Evolutionary conservation across 257 asterid genomes (phyloP).

Genomic region (Solanum acaule): DNA sequence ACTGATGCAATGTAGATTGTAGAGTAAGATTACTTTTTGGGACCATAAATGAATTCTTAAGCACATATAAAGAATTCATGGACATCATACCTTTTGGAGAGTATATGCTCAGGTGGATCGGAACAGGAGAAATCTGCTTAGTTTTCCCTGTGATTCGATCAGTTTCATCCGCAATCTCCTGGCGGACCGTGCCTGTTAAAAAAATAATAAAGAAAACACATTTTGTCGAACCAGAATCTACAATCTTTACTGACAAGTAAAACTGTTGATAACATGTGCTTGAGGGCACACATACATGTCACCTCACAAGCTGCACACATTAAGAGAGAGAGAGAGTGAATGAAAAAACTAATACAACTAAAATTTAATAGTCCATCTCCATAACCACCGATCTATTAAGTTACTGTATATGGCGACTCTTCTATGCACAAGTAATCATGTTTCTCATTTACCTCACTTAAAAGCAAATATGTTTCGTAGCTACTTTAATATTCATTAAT

Average conservation of each 20-base stretch:
- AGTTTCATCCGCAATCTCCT: constrained; percentile 88
- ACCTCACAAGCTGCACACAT: neutral
- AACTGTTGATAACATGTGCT: neutral
- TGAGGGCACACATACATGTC: neutral
- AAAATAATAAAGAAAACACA: neutral
- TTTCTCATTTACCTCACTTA: neutral
- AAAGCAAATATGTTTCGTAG: neutral
- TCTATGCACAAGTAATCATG: neutral
- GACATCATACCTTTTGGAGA: constrained; percentile 67
- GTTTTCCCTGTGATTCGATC: constrained; percentile 89
- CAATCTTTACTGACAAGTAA: neutral
- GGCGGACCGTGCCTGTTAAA: constrained; percentile 66
- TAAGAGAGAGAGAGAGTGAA: too few species aligned
- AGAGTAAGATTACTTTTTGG: neutral
- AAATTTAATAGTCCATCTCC: neutral
- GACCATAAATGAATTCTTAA: neutral
- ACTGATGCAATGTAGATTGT: neutral
- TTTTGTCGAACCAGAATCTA: neutral
- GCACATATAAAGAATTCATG: neutral
- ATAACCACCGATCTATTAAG: neutral
- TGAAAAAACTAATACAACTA: neutral
- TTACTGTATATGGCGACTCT: neutral
- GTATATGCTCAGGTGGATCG: constrained; percentile 89
- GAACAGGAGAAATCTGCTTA: constrained; percentile 83
- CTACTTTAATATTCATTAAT: neutral